These are phyloP conservation scores for Geosmithia flava DNA, from an alignment of 2,329 filamentous ascomycete genomes.

Conservation along the genomic window DNA sequence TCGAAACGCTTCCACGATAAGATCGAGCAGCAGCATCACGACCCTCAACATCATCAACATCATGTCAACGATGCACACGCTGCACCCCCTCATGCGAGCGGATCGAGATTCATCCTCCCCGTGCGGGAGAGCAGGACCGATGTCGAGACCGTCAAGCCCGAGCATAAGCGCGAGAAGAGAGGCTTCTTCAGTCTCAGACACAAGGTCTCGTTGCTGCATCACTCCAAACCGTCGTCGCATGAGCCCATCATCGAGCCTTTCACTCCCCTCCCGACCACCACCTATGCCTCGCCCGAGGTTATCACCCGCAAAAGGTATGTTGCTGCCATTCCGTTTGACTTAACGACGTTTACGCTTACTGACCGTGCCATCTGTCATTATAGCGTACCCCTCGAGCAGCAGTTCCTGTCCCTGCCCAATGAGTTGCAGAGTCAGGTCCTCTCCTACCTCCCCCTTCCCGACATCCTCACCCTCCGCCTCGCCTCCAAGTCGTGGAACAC, in stretches of 20 bases:
- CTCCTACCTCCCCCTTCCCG: constrained; percentile 44
- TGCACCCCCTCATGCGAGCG: constrained; percentile 5
- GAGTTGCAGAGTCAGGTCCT: constrained; percentile 54
- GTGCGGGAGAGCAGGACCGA: constrained; percentile 23
- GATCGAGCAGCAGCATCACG: constrained; percentile 32
- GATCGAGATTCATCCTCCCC: constrained; percentile 36
- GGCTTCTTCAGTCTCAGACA: constrained; percentile 28
- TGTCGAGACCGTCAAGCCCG: constrained; percentile 14
- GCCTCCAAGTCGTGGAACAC: constrained; percentile 47
- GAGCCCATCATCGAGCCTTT: constrained; percentile 3
- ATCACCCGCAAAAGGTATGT: constrained; percentile 19
- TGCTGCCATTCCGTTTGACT: not conserved
- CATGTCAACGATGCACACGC: not conserved
- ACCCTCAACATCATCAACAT: constrained; percentile 12
- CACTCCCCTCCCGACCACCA: not conserved
- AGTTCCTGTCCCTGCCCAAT: constrained; percentile 46
- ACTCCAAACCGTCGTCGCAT: constrained; percentile 13
- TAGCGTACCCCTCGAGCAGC: constrained; percentile 37
- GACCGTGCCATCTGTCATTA: constrained; percentile 1
- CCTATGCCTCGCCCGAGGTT: constrained; percentile 13
- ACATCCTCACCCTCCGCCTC: constrained; percentile 45
- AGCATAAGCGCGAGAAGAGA: constrained; percentile 27
- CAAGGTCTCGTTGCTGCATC: constrained; percentile 21
- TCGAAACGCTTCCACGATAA: constrained; percentile 54
- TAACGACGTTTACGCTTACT: not conserved